Evolutionary conservation across 1,139 yeast species (phyloP).

Genomic region (Taphrina deformans): DNA sequence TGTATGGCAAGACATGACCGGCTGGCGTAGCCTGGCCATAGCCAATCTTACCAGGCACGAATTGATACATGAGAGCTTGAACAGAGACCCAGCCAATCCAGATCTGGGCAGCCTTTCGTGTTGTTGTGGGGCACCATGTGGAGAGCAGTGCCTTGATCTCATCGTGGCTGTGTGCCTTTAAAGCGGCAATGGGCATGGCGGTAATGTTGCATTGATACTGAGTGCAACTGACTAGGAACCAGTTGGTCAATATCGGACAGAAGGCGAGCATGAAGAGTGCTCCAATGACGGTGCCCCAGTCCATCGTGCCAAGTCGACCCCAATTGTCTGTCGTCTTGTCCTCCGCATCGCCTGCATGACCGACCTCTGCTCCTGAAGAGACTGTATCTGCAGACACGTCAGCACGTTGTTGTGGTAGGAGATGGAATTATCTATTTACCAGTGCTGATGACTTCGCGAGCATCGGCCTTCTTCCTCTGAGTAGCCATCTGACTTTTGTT

Average conservation of each 20-base stretch:
- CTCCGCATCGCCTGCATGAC: background rate
- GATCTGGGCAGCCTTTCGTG: conserved; percentile 23
- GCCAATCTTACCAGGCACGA: conserved; percentile 34
- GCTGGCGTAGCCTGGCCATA: conserved; percentile 36
- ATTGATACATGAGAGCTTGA: conserved; percentile 32
- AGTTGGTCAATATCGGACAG: conserved; percentile 27
- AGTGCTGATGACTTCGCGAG: background rate
- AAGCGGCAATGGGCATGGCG: conserved; percentile 22
- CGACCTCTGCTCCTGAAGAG: background rate
- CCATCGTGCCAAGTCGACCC: conserved; percentile 27
- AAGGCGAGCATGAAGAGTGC: conserved; percentile 33
- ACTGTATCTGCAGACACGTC: background rate
- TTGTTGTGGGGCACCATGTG: conserved; percentile 30
- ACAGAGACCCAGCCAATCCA: conserved; percentile 32
- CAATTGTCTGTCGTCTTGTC: conserved; percentile 18
- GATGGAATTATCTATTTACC: background rate
- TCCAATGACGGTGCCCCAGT: conserved; percentile 29
- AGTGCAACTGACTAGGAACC: conserved; percentile 31
- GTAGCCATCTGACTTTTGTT: background rate
- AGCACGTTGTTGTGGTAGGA: background rate
- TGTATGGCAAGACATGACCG: conserved; percentile 34
- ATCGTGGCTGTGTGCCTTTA: background rate
- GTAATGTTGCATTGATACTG: conserved; percentile 30
- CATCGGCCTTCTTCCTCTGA: background rate
- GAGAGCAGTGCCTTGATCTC: conserved; percentile 11